Evolutionary conservation across 441 rosid species (phyloP).

Genomic region (Manihot esculenta): DNA sequence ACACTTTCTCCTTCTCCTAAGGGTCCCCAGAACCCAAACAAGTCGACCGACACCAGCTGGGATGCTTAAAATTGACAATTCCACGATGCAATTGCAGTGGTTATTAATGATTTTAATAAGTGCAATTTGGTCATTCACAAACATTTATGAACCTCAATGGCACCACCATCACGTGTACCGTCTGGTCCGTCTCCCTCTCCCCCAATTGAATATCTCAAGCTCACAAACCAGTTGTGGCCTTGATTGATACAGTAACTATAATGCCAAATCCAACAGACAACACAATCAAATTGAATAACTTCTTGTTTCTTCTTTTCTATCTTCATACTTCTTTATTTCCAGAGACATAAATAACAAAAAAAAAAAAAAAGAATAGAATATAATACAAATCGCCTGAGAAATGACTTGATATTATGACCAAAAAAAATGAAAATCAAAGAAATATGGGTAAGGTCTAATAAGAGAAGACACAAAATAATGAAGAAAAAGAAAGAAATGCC

Average conservation of each 20-base stretch:
- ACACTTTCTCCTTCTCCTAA: not conserved
- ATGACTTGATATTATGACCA: constrained; percentile 22
- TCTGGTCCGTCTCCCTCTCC: not conserved
- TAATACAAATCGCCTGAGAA: constrained; percentile 34
- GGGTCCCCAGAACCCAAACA: too few relatives aligned
- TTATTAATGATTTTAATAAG: not conserved
- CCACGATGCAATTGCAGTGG: not conserved
- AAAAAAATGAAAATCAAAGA: constrained; percentile 10
- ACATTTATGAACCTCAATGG: not conserved
- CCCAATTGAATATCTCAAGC: not conserved
- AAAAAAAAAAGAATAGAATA: constrained; percentile 27
- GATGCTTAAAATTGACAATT: constrained; percentile 4
- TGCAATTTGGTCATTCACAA: constrained; percentile 20
- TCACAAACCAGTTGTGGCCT: not conserved
- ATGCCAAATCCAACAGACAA: constrained; percentile 9
- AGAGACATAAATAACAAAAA: constrained; percentile 22
- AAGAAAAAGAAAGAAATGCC: not conserved
- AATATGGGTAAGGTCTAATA: constrained; percentile 4
- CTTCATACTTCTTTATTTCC: constrained; percentile 30
- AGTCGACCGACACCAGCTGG: constrained; percentile 17
- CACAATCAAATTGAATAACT: constrained; percentile 19
- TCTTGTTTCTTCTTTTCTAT: constrained; percentile 8
- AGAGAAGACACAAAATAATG: not conserved
- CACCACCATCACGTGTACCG: too few relatives aligned
- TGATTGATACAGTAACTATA: not conserved